A percentile compares a stretch with the other conserved stretches of the same genome.
These are phyloP conservation scores for Odontarrhena argentea DNA, from an alignment of 345 rosid genomes.

Conservation along the genomic window DNA sequence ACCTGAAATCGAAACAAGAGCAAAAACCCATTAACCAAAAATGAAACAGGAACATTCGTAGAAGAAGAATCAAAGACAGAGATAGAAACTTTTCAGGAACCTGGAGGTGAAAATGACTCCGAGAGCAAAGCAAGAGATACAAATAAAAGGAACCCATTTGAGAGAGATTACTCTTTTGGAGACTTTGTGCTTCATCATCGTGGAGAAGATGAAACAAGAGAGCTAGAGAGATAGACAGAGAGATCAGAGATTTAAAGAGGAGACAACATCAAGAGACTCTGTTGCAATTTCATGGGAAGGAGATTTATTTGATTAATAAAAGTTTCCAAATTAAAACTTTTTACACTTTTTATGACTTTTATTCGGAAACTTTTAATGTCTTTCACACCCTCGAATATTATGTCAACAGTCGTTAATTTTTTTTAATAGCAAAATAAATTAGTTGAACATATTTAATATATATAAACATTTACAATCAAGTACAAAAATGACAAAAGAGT, in stretches of 20 bases:
- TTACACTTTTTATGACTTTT: slow-evolving; percentile 13
- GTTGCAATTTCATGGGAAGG: slow-evolving; percentile 7
- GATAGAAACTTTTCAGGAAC: slow-evolving; percentile 35
- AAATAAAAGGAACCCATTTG: slow-evolving; percentile 80
- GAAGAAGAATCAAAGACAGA: neutral
- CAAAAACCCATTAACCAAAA: slow-evolving; percentile 17
- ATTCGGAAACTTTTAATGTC: slow-evolving; percentile 3
- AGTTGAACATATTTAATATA: too few species aligned
- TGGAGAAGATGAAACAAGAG: slow-evolving; percentile 10
- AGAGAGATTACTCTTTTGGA: slow-evolving; percentile 49
- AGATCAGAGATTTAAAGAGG: slow-evolving; percentile 16
- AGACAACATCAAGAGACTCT: slow-evolving; percentile 1
- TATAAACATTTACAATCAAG: too few species aligned
- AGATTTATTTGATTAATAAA: neutral
- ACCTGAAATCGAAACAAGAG: slow-evolving; percentile 45
- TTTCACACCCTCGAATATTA: slow-evolving; percentile 10
- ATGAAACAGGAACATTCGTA: neutral
- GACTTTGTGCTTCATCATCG: slow-evolving; percentile 80
- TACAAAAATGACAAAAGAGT: too few species aligned
- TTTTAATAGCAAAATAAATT: neutral
- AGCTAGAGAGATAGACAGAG: slow-evolving; percentile 13
- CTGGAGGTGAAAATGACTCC: slow-evolving; percentile 76
- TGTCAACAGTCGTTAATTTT: slow-evolving; percentile 4
- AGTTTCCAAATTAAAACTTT: slow-evolving; percentile 24
- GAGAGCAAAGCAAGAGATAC: slow-evolving; percentile 67